A percentile compares a stretch with the other conserved stretches of the same genome.
Conservation (phyloP, 2,329 filamentous ascomycete species). For the Phyllosticta capitalensis region DNA sequence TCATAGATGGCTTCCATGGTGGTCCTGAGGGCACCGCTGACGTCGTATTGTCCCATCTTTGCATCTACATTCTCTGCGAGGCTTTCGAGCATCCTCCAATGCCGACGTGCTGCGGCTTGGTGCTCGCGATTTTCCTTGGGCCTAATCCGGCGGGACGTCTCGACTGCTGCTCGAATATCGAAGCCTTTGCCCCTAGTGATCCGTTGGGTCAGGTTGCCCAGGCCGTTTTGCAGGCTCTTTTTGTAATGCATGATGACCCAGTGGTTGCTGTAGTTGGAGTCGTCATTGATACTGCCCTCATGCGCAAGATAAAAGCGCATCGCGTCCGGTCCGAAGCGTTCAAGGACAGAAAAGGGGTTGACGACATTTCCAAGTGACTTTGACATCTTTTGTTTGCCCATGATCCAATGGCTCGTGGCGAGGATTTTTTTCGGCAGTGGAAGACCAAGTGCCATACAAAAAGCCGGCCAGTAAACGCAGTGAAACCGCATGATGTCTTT, state of each 20-base stretch:
- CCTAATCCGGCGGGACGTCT: constrained; percentile 18
- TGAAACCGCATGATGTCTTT: constrained; percentile 98
- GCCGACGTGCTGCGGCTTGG: constrained; percentile 17
- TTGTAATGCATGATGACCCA: constrained; percentile 68
- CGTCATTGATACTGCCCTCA: constrained; percentile 65
- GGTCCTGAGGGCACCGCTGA: constrained; percentile 54
- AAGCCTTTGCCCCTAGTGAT: constrained; percentile 60
- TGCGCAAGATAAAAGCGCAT: constrained; percentile 84
- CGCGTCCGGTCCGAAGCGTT: constrained; percentile 77
- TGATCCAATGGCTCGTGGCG: constrained; percentile 91
- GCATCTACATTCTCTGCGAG: constrained; percentile 36
- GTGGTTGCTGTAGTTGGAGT: constrained; percentile 77
- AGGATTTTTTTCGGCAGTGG: constrained; percentile 71
- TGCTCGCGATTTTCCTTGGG: constrained; percentile 19
- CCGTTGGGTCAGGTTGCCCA: constrained; percentile 73
- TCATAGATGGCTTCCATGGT: constrained; percentile 53
- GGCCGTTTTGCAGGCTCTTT: constrained; percentile 63
- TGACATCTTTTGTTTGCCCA: constrained; percentile 88
- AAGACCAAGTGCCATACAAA: constrained; percentile 79
- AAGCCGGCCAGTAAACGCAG: constrained; percentile 95
- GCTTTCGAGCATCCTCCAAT: constrained; percentile 15
- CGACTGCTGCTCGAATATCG: constrained; percentile 54
- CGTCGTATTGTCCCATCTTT: constrained; percentile 55
- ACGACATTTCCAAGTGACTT: constrained; percentile 94
- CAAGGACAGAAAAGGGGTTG: constrained; percentile 83